phyloP scores from a whole-genome alignment of 495 filamentous ascomycete genomes.

The Penicillium crystallinum region DNA sequence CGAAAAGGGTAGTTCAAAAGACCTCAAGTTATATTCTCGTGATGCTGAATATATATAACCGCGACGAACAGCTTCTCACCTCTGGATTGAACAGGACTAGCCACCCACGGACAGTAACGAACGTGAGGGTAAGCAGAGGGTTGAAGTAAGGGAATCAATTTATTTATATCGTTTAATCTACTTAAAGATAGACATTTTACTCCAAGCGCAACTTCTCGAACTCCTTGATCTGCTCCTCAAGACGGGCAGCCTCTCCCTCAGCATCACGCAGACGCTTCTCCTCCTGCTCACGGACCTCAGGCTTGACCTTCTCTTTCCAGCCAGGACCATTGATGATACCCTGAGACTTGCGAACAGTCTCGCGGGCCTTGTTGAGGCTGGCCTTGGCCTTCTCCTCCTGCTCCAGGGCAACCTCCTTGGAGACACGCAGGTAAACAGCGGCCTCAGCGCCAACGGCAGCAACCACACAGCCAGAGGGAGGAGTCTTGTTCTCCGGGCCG shows the following conservation, averaged over 20 bases:
- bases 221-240: slow-evolving; percentile 50
- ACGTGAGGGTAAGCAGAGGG: too few species aligned
- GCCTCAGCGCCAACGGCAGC: slow-evolving; percentile 61
- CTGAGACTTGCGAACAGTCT: slow-evolving; percentile 31
- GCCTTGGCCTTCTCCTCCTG: slow-evolving; percentile 59
- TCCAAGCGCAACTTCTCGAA: slow-evolving; percentile 47
- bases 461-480: slow-evolving; percentile 65
- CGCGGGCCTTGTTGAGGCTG: slow-evolving; percentile 38
- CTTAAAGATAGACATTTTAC: slow-evolving; percentile 18
- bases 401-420: slow-evolving; percentile 62
- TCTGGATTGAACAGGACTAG: too few species aligned
- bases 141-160: slow-evolving; percentile 3
- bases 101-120: too few species aligned
- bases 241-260: slow-evolving; percentile 48
- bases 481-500: slow-evolving; percentile 44
- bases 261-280: slow-evolving; percentile 54
- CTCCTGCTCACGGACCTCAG: slow-evolving; percentile 54
- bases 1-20: too few species aligned
- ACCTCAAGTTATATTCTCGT: too few species aligned
- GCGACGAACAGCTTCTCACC: too few species aligned
- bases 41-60: too few species aligned
- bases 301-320: slow-evolving; percentile 45
- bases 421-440: slow-evolving; percentile 65
- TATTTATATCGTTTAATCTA: slow-evolving; percentile 12
- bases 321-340: slow-evolving; percentile 30